Percentiles rank a stretch among this genome's conserved stretches.
These are phyloP conservation scores for Mesembryanthemum crystallinum DNA, from an alignment of 148 eudicot genomes.

Conservation along the genomic window DNA sequence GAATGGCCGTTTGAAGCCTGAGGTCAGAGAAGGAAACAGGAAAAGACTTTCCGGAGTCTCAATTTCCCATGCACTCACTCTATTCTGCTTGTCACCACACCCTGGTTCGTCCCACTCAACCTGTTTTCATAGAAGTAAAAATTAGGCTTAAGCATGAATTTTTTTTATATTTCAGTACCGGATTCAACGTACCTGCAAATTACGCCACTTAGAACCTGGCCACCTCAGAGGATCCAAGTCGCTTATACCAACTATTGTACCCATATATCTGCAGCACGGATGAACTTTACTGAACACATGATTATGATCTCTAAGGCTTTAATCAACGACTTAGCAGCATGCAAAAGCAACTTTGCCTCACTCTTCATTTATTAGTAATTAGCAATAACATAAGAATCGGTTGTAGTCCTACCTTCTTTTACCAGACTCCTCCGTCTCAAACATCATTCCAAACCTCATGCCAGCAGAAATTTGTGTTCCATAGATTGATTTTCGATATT, in stretches of 20 bases:
- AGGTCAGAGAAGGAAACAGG: constrained; percentile 79
- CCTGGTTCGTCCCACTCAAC: constrained; percentile 97
- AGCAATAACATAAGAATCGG: neutral
- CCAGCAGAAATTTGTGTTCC: constrained; percentile 82
- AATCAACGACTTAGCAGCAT: neutral
- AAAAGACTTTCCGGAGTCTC: constrained; percentile 96
- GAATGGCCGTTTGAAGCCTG: constrained; percentile 72
- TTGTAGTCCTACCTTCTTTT: constrained; percentile 61
- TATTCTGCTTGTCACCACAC: constrained; percentile 70
- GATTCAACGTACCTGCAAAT: constrained; percentile 57
- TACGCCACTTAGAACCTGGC: constrained; percentile 95
- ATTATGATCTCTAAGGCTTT: neutral
- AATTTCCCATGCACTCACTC: constrained; percentile 88
- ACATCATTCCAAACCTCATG: constrained; percentile 99
- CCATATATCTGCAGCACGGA: constrained; percentile 68
- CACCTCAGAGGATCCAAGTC: constrained; percentile 87
- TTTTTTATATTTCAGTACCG: neutral
- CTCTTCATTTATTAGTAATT: neutral
- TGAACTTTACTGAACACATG: neutral
- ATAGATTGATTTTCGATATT: constrained; percentile 68
- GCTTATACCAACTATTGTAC: constrained; percentile 65
- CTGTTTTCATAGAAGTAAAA: constrained; percentile 24
- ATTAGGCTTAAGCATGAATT: neutral
- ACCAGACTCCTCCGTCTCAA: constrained; percentile 93
- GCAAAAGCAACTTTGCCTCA: neutral